A percentile compares a stretch with the other conserved stretches of the same genome.
Conservation (phyloP, 768 basidiomycete genomes). For the Rhizopogon sp. region DNA sequence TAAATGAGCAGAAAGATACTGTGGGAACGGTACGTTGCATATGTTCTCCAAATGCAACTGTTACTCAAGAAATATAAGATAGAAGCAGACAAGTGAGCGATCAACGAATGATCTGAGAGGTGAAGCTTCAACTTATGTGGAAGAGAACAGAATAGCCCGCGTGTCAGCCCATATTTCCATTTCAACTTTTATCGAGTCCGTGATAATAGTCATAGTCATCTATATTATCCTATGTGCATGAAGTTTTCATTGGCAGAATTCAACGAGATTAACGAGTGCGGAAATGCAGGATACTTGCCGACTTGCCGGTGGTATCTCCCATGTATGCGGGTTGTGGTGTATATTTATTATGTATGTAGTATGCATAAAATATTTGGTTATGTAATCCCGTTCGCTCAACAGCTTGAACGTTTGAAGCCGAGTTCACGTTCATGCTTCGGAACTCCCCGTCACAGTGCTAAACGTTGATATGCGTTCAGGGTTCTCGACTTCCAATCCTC, state of each 20-base stretch:
- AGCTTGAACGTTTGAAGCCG: background rate
- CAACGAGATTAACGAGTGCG: too few relatives aligned
- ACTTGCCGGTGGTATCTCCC: too few relatives aligned
- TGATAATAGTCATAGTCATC: background rate
- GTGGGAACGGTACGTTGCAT: background rate
- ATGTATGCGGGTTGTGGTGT: too few relatives aligned
- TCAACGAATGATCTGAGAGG: background rate
- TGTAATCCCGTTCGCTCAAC: background rate
- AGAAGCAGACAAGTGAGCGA: background rate
- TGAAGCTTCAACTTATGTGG: background rate
- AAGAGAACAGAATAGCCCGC: background rate
- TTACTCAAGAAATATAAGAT: background rate
- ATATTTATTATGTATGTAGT: too few relatives aligned
- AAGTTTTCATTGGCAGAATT: background rate
- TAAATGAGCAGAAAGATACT: background rate
- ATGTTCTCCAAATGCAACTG: background rate
- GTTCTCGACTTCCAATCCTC: slow-evolving; percentile 22
- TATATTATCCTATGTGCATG: background rate
- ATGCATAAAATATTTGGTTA: too few relatives aligned
- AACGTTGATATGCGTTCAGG: background rate
- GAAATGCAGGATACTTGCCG: too few relatives aligned
- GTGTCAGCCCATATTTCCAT: background rate
- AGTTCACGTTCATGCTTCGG: background rate
- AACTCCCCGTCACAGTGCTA: background rate
- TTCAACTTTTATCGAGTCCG: background rate